Evolutionary conservation across 768 basidiomycete genomes (phyloP), one percentile per base, ranked within the genome.

Genomic region (Auriscalpium vulgare): DNA sequence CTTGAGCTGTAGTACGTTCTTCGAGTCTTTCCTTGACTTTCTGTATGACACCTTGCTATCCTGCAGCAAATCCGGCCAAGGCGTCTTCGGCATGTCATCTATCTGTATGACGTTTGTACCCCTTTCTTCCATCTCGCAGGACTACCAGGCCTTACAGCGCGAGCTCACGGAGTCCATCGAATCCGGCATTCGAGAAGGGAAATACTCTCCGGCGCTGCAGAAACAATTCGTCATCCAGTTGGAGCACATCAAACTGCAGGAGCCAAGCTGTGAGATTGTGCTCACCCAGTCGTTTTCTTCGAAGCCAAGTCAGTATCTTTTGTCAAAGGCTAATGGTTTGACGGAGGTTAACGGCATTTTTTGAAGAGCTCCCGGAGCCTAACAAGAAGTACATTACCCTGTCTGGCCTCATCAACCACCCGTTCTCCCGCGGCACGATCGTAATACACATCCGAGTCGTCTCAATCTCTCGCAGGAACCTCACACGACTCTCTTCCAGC

Each of bases 391-490:
- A 53, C 56, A 34, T 45, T 6, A 11, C 50, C 10, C 23, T 58
- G 8, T 2, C 16, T 17, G 34, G 47, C 4, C 1, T 55, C 14
- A 7, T 46, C 7, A 61, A 63, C n/a, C 52, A 56, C 1, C 45
- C 55, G 8, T 54, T 56, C 0, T 65, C 64, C 13, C 53, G 64
- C 1, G 62, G 56, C 6, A 59, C 58, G 16, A 56, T 66, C 13
- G 65, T 65, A n/a, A 21, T 2, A 19, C 45, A 8, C 16, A 47
- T 4, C 9, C 7, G 29, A 16, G 2, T 8, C n/a, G 8, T 11
- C 51, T 23, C 13, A 29, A 4, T 29, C 29, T 29, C 29, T 29
- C 29, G 29, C 7, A 29, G 4, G 2, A 29, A 29, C 29, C 7
- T 7, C 7, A 29, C 29, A 29, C 29, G 5, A 29, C n/a, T 47